Evolutionary conservation across 371 early-diverging fungal genomes (phyloP).

Genomic region (Mycotypha africana): DNA sequence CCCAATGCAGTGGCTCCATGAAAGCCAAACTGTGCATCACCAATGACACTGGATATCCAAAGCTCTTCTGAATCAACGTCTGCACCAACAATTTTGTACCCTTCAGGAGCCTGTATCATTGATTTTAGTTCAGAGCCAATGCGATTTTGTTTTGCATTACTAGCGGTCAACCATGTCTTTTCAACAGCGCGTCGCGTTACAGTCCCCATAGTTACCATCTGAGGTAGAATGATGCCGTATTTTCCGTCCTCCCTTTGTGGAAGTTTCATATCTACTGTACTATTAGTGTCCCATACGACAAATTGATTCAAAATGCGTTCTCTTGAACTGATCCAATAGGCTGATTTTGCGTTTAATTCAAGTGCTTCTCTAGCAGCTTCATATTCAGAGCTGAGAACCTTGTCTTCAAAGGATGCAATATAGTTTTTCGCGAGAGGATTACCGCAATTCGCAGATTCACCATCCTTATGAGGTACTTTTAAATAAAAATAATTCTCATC

Average conservation of each 20-base stretch:
- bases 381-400: constrained; percentile 66
- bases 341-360: constrained; percentile 70
- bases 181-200: constrained; percentile 95
- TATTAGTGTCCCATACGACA: constrained; percentile 69
- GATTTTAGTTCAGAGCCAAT: constrained; percentile 95
- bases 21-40: constrained; percentile 90
- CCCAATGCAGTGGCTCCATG: constrained; percentile 95
- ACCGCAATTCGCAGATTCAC: constrained; percentile 78
- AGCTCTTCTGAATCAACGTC: constrained; percentile 98
- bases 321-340: constrained; percentile 92
- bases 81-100: constrained; percentile 89
- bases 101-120: constrained; percentile 77
- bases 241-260: constrained; percentile 30
- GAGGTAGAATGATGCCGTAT: constrained; percentile 88
- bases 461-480: constrained; percentile 86
- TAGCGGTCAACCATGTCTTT: constrained; percentile 93
- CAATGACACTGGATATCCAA: constrained; percentile 94
- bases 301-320: constrained; percentile 82
- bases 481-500: constrained; percentile 53
- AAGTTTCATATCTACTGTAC: constrained; percentile 36
- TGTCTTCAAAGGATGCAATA: constrained; percentile 73
- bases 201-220: constrained; percentile 92
- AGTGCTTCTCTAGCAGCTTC: constrained; percentile 77
- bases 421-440: constrained; percentile 85
- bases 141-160: constrained; percentile 86